Conservation (phyloP, 331 rosid genomes). For the Rhamnella rubrinervis region DNA sequence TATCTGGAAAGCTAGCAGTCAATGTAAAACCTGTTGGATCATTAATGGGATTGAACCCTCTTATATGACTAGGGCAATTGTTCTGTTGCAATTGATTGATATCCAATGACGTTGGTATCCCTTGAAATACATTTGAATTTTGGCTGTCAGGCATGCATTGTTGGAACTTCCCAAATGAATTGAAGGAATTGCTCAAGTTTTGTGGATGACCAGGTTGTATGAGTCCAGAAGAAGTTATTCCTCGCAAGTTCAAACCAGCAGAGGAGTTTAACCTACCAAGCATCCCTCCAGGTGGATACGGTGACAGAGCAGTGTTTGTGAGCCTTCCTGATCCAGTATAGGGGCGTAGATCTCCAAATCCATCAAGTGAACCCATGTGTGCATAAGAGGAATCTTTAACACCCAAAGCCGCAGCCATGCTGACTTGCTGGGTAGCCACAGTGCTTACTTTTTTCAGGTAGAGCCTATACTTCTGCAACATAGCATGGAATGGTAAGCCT, state of each 20-base stretch:
- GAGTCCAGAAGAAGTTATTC: constrained; percentile 51
- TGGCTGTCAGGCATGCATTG: constrained; percentile 47
- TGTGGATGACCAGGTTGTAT: constrained; percentile 53
- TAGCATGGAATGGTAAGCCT: constrained; percentile 13
- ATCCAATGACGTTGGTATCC: constrained; percentile 49
- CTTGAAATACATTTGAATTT: constrained; percentile 45
- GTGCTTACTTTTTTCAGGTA: constrained; percentile 49
- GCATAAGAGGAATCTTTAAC: constrained; percentile 45
- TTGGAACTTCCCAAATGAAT: constrained; percentile 41
- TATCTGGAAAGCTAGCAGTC: constrained; percentile 44
- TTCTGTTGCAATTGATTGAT: constrained; percentile 52
- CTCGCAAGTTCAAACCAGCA: constrained; percentile 50
- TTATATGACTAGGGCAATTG: constrained; percentile 34
- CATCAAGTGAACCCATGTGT: constrained; percentile 50
- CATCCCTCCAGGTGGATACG: constrained; percentile 54
- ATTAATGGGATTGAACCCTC: constrained; percentile 42
- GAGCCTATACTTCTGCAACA: constrained; percentile 73
- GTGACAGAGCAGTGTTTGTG: constrained; percentile 41
- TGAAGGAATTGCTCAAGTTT: constrained; percentile 41
- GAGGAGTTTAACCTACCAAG: constrained; percentile 64
- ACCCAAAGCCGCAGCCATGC: constrained; percentile 55
- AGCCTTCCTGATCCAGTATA: constrained; percentile 53
- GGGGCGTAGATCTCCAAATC: constrained; percentile 51
- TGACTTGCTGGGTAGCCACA: constrained; percentile 47
- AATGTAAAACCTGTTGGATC: constrained; percentile 43